phyloP scores from a whole-genome alignment of 225 moss, liverwort and hornwort genomes.

The Polytrichum formosum region DNA sequence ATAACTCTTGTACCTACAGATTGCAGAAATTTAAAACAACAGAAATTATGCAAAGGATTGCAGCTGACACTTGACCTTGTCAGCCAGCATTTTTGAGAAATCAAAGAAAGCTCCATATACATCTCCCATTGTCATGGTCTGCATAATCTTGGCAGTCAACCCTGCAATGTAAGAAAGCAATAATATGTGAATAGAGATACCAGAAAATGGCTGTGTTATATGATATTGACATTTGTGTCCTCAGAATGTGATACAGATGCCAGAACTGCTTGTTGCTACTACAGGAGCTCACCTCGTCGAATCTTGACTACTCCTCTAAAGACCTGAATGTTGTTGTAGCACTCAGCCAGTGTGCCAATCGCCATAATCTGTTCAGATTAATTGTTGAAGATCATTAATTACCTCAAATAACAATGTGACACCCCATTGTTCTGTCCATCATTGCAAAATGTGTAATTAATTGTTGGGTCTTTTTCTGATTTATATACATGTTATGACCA shows the following conservation, averaged over 20 bases:
- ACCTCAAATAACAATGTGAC: background rate
- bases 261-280: too few species aligned
- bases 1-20: too few species aligned
- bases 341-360: slow-evolving; percentile 87
- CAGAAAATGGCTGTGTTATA: background rate
- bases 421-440: too few species aligned
- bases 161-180: slow-evolving; percentile 36
- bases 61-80: slow-evolving; percentile 40
- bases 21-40: too few species aligned
- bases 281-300: slow-evolving; percentile 62
- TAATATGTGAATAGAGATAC: background rate
- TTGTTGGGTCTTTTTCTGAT: too few species aligned
- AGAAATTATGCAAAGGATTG: too few species aligned
- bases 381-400: background rate
- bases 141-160: slow-evolving; percentile 94
- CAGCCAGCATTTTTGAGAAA: slow-evolving; percentile 59
- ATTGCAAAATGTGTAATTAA: too few species aligned
- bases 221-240: background rate
- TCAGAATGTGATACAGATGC: too few species aligned
- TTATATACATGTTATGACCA: too few species aligned
- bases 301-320: slow-evolving; percentile 97
- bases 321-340: slow-evolving; percentile 89
- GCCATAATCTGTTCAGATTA: slow-evolving; percentile 77
- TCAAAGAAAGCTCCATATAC: slow-evolving; percentile 79
- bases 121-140: slow-evolving; percentile 72